These are phyloP conservation scores for Hibiscus tridactylites DNA, from an alignment of 345 rosid species.

Conservation along the genomic window DNA sequence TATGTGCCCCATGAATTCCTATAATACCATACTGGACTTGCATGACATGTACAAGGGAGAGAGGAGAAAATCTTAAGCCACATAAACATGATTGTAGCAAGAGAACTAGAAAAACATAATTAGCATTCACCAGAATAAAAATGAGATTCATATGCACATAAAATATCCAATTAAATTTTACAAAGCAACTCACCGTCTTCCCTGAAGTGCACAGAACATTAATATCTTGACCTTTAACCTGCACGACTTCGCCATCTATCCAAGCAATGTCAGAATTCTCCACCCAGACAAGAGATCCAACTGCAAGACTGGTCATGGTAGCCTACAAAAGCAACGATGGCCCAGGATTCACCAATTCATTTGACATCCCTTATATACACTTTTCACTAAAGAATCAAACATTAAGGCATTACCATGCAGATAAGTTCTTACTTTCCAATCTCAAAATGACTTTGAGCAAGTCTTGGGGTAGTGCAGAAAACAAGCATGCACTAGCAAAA, in stretches of 20 bases:
- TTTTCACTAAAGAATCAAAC: neutral
- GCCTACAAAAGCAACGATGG: conserved; percentile 41
- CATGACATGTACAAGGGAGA: neutral
- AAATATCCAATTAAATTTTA: conserved; percentile 5
- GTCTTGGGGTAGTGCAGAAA: neutral
- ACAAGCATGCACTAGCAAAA: neutral
- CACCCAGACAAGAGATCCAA: conserved; percentile 87
- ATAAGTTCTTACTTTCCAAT: conserved; percentile 1
- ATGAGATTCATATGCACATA: neutral
- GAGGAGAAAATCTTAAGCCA: neutral
- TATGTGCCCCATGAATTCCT: neutral
- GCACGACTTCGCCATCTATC: conserved; percentile 89
- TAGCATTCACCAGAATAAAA: conserved; percentile 4
- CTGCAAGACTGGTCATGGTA: conserved; percentile 39
- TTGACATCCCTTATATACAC: neutral
- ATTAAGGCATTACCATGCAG: neutral
- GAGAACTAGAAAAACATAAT: neutral
- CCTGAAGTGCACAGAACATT: conserved; percentile 85
- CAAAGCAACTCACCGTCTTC: conserved; percentile 54
- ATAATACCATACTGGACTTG: neutral
- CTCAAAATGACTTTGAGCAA: neutral
- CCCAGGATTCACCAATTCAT: conserved; percentile 5
- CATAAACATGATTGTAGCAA: neutral
- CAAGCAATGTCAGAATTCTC: conserved; percentile 84
- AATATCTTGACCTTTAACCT: conserved; percentile 55